Conservation (phyloP, 2,329 filamentous ascomycete genomes). For the Graphilbum fragrans region DNA sequence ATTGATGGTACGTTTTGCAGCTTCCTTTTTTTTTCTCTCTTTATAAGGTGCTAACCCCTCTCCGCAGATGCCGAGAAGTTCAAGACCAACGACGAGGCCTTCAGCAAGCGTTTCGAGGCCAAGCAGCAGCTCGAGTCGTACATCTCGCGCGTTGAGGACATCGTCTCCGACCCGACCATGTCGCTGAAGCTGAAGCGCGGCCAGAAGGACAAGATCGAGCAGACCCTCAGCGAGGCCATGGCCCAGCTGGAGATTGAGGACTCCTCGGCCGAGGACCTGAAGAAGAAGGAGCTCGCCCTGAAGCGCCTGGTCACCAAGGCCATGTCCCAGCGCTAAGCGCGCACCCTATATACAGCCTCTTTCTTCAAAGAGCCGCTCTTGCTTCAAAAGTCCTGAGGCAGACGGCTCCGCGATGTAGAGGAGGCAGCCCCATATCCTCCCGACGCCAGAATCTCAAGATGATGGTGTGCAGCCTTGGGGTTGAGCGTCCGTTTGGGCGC, state of each 20-base stretch:
- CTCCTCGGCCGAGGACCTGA: conserved; percentile 80
- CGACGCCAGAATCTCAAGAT: too few species aligned
- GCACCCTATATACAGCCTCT: too few species aligned
- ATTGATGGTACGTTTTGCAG: conserved; percentile 54
- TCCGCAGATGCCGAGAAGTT: conserved; percentile 86
- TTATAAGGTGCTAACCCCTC: not conserved
- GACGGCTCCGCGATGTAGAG: too few species aligned
- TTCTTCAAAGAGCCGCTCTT: too few species aligned
- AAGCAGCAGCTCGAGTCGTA: conserved; percentile 99
- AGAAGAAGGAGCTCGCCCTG: conserved; percentile 98
- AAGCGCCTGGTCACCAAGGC: conserved; percentile 98
- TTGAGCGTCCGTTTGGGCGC: too few species aligned
- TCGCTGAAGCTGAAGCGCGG: conserved; percentile 97
- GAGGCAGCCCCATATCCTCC: too few species aligned
- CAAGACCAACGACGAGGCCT: conserved; percentile 95
- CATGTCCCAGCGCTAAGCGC: conserved; percentile 73
- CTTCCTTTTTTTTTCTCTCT: conserved; percentile 1
- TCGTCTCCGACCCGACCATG: conserved; percentile 90
- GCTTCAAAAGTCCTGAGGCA: too few species aligned
- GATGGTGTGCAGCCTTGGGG: too few species aligned
- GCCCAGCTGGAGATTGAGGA: conserved; percentile 93
- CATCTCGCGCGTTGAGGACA: conserved; percentile 97
- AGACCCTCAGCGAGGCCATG: conserved; percentile 94
- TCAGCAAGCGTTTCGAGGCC: conserved; percentile 98
- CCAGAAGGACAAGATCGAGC: conserved; percentile 99